These are phyloP conservation scores for Lanmaoa rubissima DNA, from an alignment of 768 basidiomycete genomes.

Conservation along the genomic window DNA sequence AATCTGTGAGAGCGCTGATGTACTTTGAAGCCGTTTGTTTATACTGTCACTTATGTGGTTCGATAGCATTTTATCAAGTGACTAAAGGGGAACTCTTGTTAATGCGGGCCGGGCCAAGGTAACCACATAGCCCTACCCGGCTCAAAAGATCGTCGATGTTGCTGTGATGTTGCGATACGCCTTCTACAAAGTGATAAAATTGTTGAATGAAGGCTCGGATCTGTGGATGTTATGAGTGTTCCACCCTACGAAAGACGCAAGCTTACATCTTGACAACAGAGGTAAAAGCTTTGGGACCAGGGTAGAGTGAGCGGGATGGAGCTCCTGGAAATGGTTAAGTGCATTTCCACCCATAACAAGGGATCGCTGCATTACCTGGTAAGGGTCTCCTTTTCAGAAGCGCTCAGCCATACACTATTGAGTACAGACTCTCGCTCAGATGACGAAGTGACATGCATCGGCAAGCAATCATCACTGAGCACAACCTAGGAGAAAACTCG, in stretches of 20 bases:
- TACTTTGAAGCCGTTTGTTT: constrained; percentile 65
- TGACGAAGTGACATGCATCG: constrained; percentile 69
- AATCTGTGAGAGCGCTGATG: constrained; percentile 83
- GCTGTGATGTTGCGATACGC: constrained; percentile 86
- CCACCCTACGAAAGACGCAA: neutral
- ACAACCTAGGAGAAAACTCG: constrained; percentile 56
- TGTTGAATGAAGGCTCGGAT: constrained; percentile 89
- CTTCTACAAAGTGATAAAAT: constrained; percentile 96
- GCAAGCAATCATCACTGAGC: constrained; percentile 80
- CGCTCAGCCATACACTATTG: constrained; percentile 79
- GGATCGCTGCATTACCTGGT: constrained; percentile 39
- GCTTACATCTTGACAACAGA: constrained; percentile 85
- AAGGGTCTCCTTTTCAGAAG: constrained; percentile 62
- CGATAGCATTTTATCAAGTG: constrained; percentile 79
- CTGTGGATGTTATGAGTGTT: constrained; percentile 36
- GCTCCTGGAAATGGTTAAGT: constrained; percentile 41
- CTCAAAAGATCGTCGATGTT: constrained; percentile 90
- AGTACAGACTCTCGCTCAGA: constrained; percentile 71
- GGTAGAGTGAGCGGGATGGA: constrained; percentile 72
- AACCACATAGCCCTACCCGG: constrained; percentile 51
- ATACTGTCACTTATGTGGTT: constrained; percentile 76
- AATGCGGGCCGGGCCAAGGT: neutral
- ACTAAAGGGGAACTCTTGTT: constrained; percentile 43
- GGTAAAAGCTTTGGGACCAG: constrained; percentile 93
- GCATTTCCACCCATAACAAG: neutral